Evolutionary conservation across 1,284 basidiomycete genomes (phyloP).

Genomic region (Cryptococcus sp.): DNA sequence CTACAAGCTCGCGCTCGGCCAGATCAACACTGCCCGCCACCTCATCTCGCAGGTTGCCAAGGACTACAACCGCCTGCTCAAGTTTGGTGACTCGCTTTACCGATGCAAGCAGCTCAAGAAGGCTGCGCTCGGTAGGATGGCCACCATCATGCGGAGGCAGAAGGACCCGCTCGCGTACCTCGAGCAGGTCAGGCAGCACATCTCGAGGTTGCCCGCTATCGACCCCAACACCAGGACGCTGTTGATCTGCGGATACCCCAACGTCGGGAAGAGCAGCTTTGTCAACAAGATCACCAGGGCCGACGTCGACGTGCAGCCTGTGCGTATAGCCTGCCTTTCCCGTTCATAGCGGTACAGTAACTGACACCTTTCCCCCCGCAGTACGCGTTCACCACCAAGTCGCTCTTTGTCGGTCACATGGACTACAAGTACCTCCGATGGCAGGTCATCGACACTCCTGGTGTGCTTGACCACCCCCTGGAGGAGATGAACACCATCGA

Average conservation of each 20-base stretch:
- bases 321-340: constrained; percentile 14
- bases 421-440: constrained; percentile 97
- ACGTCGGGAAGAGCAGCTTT: constrained; percentile 95
- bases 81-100: constrained; percentile 93
- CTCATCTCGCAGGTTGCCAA: constrained; percentile 93
- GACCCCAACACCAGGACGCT: constrained; percentile 89
- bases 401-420: constrained; percentile 91
- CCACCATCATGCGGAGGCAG: constrained; percentile 92
- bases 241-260: constrained; percentile 93
- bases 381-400: constrained; percentile 96
- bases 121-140: constrained; percentile 94
- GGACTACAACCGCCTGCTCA: constrained; percentile 89
- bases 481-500: constrained; percentile 99
- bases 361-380: constrained; percentile 5
- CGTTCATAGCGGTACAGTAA: too few species aligned
- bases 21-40: constrained; percentile 87
- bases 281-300: constrained; percentile 97
- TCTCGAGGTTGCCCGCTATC: constrained; percentile 91
- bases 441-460: constrained; percentile 96
- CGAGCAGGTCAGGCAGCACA: constrained; percentile 95
- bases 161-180: constrained; percentile 95
- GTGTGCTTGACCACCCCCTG: constrained; percentile 79
- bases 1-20: constrained; percentile 94
- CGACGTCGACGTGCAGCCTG: constrained; percentile 92
- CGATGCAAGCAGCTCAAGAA: constrained; percentile 95